These are phyloP conservation scores for Thalassiosira livingstoniorum DNA, from an alignment of 352 stramenopile genomes.

Conservation along the genomic window DNA sequence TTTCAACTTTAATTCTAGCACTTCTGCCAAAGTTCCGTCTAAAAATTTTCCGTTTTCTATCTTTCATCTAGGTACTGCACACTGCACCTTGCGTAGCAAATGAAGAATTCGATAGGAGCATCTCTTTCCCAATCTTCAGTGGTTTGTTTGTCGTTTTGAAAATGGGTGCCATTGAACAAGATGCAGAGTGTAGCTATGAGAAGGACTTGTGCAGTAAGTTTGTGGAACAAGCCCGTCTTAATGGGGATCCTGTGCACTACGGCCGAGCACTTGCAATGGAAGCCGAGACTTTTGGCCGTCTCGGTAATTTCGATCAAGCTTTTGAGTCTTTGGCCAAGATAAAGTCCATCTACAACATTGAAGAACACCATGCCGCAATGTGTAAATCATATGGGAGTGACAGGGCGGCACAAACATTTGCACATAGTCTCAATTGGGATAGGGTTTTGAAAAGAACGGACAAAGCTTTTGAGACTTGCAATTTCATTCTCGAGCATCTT, in stretches of 20 bases:
- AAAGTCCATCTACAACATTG: constrained; percentile 66
- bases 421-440: constrained; percentile 69
- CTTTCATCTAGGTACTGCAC: constrained; percentile 51
- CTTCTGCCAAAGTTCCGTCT: neutral
- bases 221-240: constrained; percentile 64
- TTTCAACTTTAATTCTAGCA: neutral
- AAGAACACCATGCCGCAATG: constrained; percentile 62
- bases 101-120: constrained; percentile 52
- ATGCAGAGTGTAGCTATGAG: constrained; percentile 56
- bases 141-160: constrained; percentile 69
- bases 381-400: constrained; percentile 69
- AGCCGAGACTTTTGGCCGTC: constrained; percentile 52
- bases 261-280: constrained; percentile 69
- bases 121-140: constrained; percentile 74
- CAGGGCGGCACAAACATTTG: constrained; percentile 57
- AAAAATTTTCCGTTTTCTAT: constrained; percentile 11
- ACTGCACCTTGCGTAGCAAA: constrained; percentile 37
- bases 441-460: constrained; percentile 46
- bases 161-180: constrained; percentile 61
- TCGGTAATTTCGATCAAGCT: constrained; percentile 66
- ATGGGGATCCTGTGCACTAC: constrained; percentile 71
- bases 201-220: constrained; percentile 65
- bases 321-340: constrained; percentile 55
- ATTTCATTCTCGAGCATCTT: constrained; percentile 63
- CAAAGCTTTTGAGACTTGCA: constrained; percentile 44